A percentile compares a stretch with the other conserved stretches of the same genome.
These are phyloP conservation scores for Suhomyces ambrosiae DNA, from an alignment of 1,139 yeast genomes.

Conservation along the genomic window DNA sequence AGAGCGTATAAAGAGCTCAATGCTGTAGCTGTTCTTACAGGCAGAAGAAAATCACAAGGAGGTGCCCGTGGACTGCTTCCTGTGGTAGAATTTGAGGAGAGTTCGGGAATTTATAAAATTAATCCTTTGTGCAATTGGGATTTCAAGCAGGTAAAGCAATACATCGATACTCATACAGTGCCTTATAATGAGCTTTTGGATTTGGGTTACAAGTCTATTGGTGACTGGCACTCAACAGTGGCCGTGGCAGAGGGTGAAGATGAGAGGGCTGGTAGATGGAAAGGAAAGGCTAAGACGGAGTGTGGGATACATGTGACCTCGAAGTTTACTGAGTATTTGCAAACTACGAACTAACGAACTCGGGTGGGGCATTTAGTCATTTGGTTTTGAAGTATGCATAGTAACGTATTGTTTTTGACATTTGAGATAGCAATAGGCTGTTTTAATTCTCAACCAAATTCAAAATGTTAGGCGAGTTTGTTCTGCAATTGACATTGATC, in stretches of 20 bases:
- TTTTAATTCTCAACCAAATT: too few species aligned
- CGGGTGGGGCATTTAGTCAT: too few species aligned
- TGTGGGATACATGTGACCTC: conserved; percentile 91
- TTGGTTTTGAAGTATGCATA: too few species aligned
- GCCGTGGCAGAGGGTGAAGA: conserved; percentile 93
- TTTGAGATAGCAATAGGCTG: too few species aligned
- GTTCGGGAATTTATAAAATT: conserved; percentile 73
- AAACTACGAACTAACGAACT: conserved; percentile 5
- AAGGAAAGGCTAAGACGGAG: conserved; percentile 88
- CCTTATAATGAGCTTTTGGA: conserved; percentile 87
- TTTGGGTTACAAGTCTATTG: conserved; percentile 86
- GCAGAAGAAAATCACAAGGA: conserved; percentile 90
- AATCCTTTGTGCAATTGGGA: conserved; percentile 90
- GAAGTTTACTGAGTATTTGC: conserved; percentile 58
- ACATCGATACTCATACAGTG: conserved; percentile 68
- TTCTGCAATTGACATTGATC: too few species aligned
- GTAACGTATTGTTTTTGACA: too few species aligned
- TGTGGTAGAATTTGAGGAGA: conserved; percentile 73
- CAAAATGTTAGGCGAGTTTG: too few species aligned
- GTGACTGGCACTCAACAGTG: conserved; percentile 93
- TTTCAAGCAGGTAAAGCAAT: conserved; percentile 68
- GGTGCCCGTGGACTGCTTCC: conserved; percentile 76
- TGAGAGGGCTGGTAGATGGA: conserved; percentile 96
- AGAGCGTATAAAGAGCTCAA: conserved; percentile 75
- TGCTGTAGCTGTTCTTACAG: conserved; percentile 86